Base-by-base conservation (phyloP, 768 basidiomycete genomes). In the Lactarius trivialis region DNA sequence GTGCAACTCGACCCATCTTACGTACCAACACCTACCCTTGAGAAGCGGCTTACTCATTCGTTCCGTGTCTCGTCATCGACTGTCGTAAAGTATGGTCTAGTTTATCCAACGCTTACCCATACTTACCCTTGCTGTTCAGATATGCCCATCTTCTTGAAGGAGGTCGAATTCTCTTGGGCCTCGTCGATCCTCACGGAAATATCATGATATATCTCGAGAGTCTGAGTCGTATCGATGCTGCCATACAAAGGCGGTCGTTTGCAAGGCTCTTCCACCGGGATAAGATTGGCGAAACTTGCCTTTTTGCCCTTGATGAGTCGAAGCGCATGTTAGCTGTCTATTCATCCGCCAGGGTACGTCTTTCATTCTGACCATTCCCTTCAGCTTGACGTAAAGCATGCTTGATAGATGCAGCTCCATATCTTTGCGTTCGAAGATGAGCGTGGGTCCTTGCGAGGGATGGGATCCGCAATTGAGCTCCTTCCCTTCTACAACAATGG, bases 241-340 rank as follows among this genome's bases (percentile, higher is more conserved):
- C 56, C 15, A 51, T 58, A 21, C 15, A 33, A 52, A 49, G 24
- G 8, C 32, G n/a, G 9, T 36, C 45, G 26, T 15, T 14, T 21
- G 58, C 39, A 17, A 43, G 61, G 56, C 37, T 28, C 0, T 68
- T 84, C 21, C 73, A 77, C 56, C 74, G 73, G 7, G 76, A 79
- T 60, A 82, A 78, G 66, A 74, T 82, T 14, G 82, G 80, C 0
- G 70, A 73, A 3, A 72, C 78, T 11, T 74, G 76, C 50, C 17
- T 79, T 8, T 51, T 84, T 5, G 74, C 83, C 0, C 82, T 77
- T 59, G 82, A 85, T 52, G 82, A 85, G 64, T 69, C 72, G 15
- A 80, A 77, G 65, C 76, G 78, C 1, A 76, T 80, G 71, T 65
- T 85, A 17, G 76, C 78, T 0, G 58, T 84, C 0, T 78, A 80